phyloP scores from a whole-genome alignment of 2,329 filamentous ascomycete species.

The Xylariaceae sp. region DNA sequence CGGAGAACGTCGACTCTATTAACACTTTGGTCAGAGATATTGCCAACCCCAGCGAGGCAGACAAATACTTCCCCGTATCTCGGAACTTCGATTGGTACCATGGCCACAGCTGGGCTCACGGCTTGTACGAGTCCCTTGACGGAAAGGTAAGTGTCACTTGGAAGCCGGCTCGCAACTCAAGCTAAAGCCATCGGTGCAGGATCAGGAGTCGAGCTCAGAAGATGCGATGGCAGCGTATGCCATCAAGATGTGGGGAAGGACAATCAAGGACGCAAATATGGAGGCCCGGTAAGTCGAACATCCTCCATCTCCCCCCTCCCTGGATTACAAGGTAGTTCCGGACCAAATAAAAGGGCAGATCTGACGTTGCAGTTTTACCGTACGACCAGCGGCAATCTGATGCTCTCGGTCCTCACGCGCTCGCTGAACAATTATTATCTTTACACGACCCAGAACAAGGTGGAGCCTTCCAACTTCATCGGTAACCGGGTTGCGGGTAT shows the following conservation, averaged over 20 bases:
- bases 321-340: too few relatives aligned
- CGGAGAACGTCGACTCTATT: constrained; percentile 69
- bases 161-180: rapidly evolving
- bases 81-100: constrained; percentile 91
- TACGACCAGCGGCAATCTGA: constrained; percentile 63
- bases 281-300: constrained; percentile 59
- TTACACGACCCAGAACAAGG: constrained; percentile 61
- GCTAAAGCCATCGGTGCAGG: constrained; percentile 26
- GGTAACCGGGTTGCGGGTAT: constrained; percentile 69
- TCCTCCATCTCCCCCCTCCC: too few relatives aligned
- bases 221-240: constrained; percentile 84
- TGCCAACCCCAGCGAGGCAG: constrained; percentile 67
- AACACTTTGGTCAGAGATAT: constrained; percentile 78
- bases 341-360: too few relatives aligned
- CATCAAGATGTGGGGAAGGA: constrained; percentile 88
- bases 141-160: constrained; percentile 51
- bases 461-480: constrained; percentile 70
- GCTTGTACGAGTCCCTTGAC: constrained; percentile 63
- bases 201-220: constrained; percentile 85
- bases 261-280: constrained; percentile 70
- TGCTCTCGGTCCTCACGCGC: constrained; percentile 72
- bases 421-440: constrained; percentile 78
- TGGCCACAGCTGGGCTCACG: constrained; percentile 90
- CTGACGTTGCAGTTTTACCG: neutral
- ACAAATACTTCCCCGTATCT: constrained; percentile 74